Base-by-base conservation (phyloP, 371 early-diverging fungal genomes). In the Mucor sp. region DNA sequence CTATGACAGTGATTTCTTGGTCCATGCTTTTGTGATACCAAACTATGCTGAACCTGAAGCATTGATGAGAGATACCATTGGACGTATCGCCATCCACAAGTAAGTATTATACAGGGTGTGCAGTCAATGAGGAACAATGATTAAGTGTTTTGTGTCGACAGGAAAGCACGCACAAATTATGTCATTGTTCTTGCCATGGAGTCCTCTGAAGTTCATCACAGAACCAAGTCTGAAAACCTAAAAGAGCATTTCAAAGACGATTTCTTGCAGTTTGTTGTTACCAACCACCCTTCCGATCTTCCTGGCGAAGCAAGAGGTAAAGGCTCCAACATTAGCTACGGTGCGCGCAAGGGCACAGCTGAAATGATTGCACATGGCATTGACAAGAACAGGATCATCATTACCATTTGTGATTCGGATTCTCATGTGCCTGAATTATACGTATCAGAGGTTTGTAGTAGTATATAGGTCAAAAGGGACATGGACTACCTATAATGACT, bases 271-370 rank as follows among this genome's bases (percentile, higher is more conserved):
- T 82, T 82, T 62, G 81, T 87, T 43, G 80, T 85, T 57, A 90
- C 93, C 19, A 79, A 87, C n/a, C 93, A 93, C 76, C 92, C 92
- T 14, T 58, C 74, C n/a, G 82, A 85, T 64, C 67, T 87, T 28
- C 86, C 87, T 19, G 91, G 90, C 55, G 92, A 93, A 72, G 85
- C 87, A 25, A 83, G 91, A 37, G 93, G 93, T 39, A 93, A 93
- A 71, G 87, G 87, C 58, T 79, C 84, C 50, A 93, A 93, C 72
- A 90, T 91, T 15, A 84, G 89, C 7, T 89, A 87, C 83, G 91
- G 91, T 75, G 85, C 88, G 23, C 71, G 76, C 6, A 33, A 60
- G 43, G 77, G 76, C 15, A 72, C 74, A 50, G 57, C 66, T 7
- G 73, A 76, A 37, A 60, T 80, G 62, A 58, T 73, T 35, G 65